Evolutionary conservation across 2,329 filamentous ascomycete species (phyloP).

Genomic region (Arthrocladium fulminans): DNA sequence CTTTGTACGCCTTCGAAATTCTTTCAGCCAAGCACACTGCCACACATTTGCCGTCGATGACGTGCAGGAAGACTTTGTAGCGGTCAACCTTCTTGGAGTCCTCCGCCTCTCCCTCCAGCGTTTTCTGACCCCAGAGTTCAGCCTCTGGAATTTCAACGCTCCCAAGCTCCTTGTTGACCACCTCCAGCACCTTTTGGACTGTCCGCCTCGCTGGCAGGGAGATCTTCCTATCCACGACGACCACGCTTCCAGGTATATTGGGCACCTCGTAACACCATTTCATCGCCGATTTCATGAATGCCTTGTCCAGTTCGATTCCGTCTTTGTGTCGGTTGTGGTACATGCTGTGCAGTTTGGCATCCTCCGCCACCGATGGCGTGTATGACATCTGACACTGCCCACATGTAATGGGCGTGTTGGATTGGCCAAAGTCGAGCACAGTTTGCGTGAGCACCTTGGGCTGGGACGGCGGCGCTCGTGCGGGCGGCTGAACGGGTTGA

Average conservation of each 20-base stretch:
- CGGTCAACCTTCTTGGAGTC: slow-evolving; percentile 33
- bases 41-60: slow-evolving; percentile 53
- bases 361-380: slow-evolving; percentile 52
- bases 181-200: slow-evolving; percentile 49
- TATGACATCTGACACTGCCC: slow-evolving; percentile 58
- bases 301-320: slow-evolving; percentile 53
- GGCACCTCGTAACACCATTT: slow-evolving; percentile 45
- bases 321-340: slow-evolving; percentile 55
- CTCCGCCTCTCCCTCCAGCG: slow-evolving; percentile 26
- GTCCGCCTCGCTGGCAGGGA: slow-evolving; percentile 42
- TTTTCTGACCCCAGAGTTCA: slow-evolving; percentile 47
- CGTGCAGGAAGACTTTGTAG: slow-evolving; percentile 54
- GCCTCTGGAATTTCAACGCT: slow-evolving; percentile 52
- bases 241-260: slow-evolving; percentile 45
- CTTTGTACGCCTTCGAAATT: slow-evolving; percentile 48
- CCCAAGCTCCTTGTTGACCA: slow-evolving; percentile 55
- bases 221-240: slow-evolving; percentile 50
- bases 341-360: slow-evolving; percentile 53
- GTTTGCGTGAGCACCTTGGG: slow-evolving; percentile 44
- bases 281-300: slow-evolving; percentile 45
- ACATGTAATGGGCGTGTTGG: slow-evolving; percentile 45
- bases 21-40: slow-evolving; percentile 54
- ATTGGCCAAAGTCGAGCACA: slow-evolving; percentile 49
- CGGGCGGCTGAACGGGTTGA: slow-evolving; percentile 9
- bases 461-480: slow-evolving; percentile 4